Percentiles rank a stretch among this genome's conserved stretches.
Conservation (phyloP, 345 rosid genomes). For the Euclidium syriacum region DNA sequence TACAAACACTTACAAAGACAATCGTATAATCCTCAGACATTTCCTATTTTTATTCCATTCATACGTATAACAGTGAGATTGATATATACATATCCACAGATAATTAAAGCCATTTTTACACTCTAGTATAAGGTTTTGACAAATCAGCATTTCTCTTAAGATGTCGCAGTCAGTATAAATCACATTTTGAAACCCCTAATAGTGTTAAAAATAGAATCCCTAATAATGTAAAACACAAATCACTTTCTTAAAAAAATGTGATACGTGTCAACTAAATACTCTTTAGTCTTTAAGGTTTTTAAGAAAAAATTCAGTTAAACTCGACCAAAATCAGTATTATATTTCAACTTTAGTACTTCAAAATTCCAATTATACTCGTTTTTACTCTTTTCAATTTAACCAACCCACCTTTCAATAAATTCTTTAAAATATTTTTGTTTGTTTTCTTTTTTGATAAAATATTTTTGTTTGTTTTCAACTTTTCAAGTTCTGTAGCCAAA, state of each 20-base stretch:
- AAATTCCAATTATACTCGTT: too few species aligned
- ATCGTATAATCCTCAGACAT: neutral
- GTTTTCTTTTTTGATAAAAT: too few species aligned
- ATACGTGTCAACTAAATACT: neutral
- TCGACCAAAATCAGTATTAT: too few species aligned
- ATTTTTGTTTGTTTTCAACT: too few species aligned
- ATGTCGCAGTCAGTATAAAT: too few species aligned
- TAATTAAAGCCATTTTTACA: neutral
- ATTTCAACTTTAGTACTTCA: too few species aligned
- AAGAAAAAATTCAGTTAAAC: too few species aligned
- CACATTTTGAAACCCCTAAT: too few species aligned
- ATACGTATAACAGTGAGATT: neutral
- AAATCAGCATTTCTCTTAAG: neutral
- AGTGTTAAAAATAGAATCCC: neutral
- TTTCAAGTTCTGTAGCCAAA: too few species aligned
- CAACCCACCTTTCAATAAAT: neutral
- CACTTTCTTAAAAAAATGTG: neutral
- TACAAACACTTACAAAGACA: neutral
- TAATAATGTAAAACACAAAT: neutral
- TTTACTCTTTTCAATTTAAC: neutral
- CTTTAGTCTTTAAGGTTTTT: too few species aligned
- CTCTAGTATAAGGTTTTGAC: neutral
- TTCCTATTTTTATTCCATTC: slow-evolving; percentile 11
- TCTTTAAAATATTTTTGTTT: too few species aligned
- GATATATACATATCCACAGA: neutral